Conservation (phyloP, 768 basidiomycete genomes). For the Agaricus blazei region DNA sequence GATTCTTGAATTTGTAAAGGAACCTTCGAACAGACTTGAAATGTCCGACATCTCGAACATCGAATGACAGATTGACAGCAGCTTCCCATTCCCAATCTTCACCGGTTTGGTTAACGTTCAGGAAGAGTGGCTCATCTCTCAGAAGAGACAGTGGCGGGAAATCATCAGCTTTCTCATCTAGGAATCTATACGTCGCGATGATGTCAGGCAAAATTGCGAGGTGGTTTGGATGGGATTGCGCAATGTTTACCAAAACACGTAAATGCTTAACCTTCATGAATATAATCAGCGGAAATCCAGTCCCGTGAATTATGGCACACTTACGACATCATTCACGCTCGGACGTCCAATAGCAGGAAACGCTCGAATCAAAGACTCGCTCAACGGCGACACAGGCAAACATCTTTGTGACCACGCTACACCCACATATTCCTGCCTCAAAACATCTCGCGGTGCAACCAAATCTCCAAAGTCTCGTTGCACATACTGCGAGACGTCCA, state of each 20-base stretch:
- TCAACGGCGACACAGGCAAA: constrained; percentile 11
- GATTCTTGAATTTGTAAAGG: not conserved
- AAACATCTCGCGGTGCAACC: constrained; percentile 13
- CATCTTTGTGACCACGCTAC: constrained; percentile 22
- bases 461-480: constrained; percentile 3
- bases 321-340: constrained; percentile 16
- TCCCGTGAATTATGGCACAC: not conserved
- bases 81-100: constrained; percentile 8
- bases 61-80: constrained; percentile 7
- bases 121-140: constrained; percentile 3
- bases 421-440: constrained; percentile 12
- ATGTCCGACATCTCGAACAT: constrained; percentile 6
- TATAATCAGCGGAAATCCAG: not conserved
- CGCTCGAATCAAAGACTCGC: constrained; percentile 11
- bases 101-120: constrained; percentile 10
- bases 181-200: constrained; percentile 1
- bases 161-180: not conserved
- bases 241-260: constrained; percentile 1
- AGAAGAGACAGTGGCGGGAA: not conserved
- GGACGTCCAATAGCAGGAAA: constrained; percentile 17
- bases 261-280: constrained; percentile 1
- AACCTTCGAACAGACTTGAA: constrained; percentile 9
- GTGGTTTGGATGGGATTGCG: not conserved
- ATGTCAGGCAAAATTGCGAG: constrained; percentile 1
- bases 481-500: constrained; percentile 2